Conservation (phyloP, 129 eudicot genomes). For the Chrysanthemum seticuspe region DNA sequence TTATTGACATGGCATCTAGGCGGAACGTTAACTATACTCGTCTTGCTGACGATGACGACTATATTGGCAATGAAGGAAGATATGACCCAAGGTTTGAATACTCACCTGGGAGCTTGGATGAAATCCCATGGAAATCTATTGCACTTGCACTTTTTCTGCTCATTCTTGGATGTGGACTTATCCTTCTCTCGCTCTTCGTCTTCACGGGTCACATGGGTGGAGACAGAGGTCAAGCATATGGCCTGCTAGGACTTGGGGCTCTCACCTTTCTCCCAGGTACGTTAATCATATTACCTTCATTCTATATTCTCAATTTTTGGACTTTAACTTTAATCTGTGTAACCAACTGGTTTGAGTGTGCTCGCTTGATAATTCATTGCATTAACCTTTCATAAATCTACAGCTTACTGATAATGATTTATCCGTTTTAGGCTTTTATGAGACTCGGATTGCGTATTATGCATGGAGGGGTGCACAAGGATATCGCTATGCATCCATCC, state of each 20-base stretch:
- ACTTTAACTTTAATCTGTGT: neutral
- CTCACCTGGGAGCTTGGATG: constrained; percentile 58
- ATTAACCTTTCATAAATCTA: neutral
- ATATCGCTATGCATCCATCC: constrained; percentile 82
- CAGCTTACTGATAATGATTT: constrained; percentile 5
- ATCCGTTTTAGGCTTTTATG: constrained; percentile 61
- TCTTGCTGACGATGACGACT: constrained; percentile 56
- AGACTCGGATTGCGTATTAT: constrained; percentile 87
- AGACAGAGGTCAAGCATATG: constrained; percentile 84
- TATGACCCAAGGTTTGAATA: constrained; percentile 85
- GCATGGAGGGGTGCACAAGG: constrained; percentile 99
- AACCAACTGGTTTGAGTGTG: constrained; percentile 5
- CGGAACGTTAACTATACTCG: constrained; percentile 68
- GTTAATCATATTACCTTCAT: neutral
- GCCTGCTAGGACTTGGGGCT: constrained; percentile 82
- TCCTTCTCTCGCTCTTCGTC: constrained; percentile 69
- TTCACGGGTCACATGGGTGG: constrained; percentile 96
- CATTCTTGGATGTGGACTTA: constrained; percentile 68
- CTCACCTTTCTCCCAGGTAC: constrained; percentile 86
- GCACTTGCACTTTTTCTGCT: constrained; percentile 77
- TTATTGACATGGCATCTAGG: constrained; percentile 58
- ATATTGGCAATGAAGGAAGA: constrained; percentile 43
- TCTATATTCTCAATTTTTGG: too few relatives aligned
- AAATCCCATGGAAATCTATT: constrained; percentile 93
- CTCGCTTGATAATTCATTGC: constrained; percentile 2